phyloP scores from a whole-genome alignment of 2,329 filamentous ascomycete genomes.

The Herpotrichia juniperi region DNA sequence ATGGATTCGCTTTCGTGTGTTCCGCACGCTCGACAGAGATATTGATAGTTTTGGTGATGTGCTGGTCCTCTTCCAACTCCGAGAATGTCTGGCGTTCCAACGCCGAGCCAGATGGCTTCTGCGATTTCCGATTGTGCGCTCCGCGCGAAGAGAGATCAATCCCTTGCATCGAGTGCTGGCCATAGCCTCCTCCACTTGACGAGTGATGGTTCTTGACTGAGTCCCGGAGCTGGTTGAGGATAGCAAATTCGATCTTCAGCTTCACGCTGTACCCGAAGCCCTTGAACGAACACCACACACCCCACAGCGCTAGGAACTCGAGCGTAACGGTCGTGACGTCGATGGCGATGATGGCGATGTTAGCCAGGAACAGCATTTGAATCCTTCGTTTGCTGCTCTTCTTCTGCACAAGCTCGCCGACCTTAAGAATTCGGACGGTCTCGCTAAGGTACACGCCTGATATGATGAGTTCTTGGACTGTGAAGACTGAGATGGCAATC shows the following conservation, averaged over 20 bases:
- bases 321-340: slow-evolving; percentile 35
- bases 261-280: slow-evolving; percentile 47
- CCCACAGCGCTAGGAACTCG: slow-evolving; percentile 25
- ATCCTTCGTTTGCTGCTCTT: slow-evolving; percentile 17
- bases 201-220: not conserved
- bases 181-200: not conserved
- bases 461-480: slow-evolving; percentile 35
- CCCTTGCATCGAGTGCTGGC: not conserved
- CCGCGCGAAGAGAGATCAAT: not conserved
- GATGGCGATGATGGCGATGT: slow-evolving; percentile 39
- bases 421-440: slow-evolving; percentile 40
- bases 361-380: slow-evolving; percentile 41
- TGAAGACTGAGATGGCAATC: slow-evolving; percentile 42
- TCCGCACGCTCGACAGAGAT: not conserved
- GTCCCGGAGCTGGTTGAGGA: slow-evolving; percentile 5
- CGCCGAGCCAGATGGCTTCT: not conserved
- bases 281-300: slow-evolving; percentile 38
- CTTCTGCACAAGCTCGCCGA: slow-evolving; percentile 9
- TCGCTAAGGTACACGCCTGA: slow-evolving; percentile 55
- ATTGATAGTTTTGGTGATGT: not conserved
- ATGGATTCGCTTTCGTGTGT: not conserved
- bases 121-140: not conserved
- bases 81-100: not conserved
- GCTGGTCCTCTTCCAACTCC: not conserved
- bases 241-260: slow-evolving; percentile 56